phyloP scores from a whole-genome alignment of 2,329 filamentous ascomycete species.

The Aspergillus pseudoterreus region DNA sequence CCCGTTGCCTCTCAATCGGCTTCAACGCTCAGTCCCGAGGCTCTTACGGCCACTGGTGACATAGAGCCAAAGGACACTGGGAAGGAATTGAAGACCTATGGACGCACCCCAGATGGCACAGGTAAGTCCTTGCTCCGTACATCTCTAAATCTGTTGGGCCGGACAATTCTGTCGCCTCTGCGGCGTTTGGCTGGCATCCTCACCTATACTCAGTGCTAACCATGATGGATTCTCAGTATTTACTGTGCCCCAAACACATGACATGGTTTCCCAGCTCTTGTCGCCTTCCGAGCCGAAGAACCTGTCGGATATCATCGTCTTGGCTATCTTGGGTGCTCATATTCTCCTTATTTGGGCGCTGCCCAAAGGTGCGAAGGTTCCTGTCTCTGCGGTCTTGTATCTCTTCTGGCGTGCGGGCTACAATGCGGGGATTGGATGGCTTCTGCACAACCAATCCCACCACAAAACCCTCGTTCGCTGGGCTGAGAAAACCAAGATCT shows the following conservation, averaged over 20 bases:
- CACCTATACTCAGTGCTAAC: neutral
- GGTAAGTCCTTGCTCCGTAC: conserved; percentile 55
- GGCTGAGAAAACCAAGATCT: conserved; percentile 81
- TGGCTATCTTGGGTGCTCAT: conserved; percentile 72
- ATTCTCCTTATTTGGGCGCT: conserved; percentile 71
- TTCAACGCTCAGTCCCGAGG: conserved; percentile 47
- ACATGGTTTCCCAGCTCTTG: conserved; percentile 97
- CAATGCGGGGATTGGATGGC: conserved; percentile 88
- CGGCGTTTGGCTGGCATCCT: neutral
- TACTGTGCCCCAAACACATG: conserved; percentile 90
- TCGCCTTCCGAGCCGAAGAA: conserved; percentile 96
- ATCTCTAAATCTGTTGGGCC: neutral
- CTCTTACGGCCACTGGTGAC: conserved; percentile 31
- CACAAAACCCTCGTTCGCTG: conserved; percentile 81
- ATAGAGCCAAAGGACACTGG: conserved; percentile 45
- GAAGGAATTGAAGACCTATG: conserved; percentile 74
- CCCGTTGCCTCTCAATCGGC: conserved; percentile 34
- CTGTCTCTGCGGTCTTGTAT: conserved; percentile 78
- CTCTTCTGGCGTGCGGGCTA: conserved; percentile 90
- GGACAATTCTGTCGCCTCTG: neutral
- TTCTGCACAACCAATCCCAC: conserved; percentile 86
- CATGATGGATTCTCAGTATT: conserved; percentile 63
- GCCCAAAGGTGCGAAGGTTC: conserved; percentile 65
- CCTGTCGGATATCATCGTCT: conserved; percentile 75
- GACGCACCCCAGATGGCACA: conserved; percentile 83